phyloP scores from a whole-genome alignment of 257 asterid genomes.

The Jacaranda copaia region DNA sequence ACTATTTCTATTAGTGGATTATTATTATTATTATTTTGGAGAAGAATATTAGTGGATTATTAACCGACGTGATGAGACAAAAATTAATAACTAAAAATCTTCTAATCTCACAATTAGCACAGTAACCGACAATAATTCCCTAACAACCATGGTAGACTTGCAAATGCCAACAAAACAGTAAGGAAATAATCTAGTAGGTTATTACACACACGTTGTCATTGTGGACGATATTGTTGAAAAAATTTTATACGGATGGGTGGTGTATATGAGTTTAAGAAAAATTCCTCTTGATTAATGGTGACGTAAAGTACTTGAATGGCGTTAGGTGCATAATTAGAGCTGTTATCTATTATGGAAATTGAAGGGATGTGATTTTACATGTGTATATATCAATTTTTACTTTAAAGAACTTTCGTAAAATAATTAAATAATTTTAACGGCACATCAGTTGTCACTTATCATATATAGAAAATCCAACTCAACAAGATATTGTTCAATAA shows the following conservation, averaged over 20 bases:
- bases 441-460: no score
- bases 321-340: constrained; percentile 39
- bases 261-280: constrained; percentile 12
- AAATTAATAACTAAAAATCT: not conserved
- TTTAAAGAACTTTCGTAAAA: no score
- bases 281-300: not conserved
- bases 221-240: not conserved
- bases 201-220: not conserved
- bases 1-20: constrained; percentile 14
- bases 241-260: no score
- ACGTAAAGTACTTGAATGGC: not conserved
- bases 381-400: no score
- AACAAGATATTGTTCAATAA: no score
- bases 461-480: no score
- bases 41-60: constrained; percentile 14
- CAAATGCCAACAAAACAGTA: not conserved
- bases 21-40: no score
- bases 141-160: not conserved
- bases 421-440: no score
- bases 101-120: not conserved
- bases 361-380: no score
- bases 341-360: constrained; percentile 24
- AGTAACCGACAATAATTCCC: not conserved
- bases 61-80: constrained; percentile 30
- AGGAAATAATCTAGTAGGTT: not conserved